A percentile compares a stretch with the other conserved stretches of the same genome.
phyloP scores from a whole-genome alignment of 2,329 filamentous ascomycete genomes.

The Fusarium nematophilum region DNA sequence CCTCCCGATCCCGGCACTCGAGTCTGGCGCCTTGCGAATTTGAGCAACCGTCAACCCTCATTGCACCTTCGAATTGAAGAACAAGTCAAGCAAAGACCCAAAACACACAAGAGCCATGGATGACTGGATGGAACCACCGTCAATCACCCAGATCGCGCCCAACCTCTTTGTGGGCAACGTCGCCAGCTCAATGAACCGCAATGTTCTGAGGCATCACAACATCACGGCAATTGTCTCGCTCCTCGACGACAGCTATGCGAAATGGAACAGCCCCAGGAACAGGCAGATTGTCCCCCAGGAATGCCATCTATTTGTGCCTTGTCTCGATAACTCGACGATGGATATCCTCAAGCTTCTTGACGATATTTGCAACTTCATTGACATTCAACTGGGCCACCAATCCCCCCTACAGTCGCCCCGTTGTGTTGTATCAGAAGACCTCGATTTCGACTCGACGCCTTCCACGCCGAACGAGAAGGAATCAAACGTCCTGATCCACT shows the following conservation, averaged over 20 bases:
- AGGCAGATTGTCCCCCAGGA: conserved; percentile 35
- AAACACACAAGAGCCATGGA: conserved; percentile 3
- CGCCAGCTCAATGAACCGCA: conserved; percentile 36
- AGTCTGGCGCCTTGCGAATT: background rate
- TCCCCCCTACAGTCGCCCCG: conserved; percentile 1
- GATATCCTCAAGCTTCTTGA: conserved; percentile 38
- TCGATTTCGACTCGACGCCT: conserved; percentile 7
- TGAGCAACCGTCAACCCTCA: background rate
- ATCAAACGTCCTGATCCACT: conserved; percentile 47
- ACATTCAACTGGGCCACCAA: conserved; percentile 24
- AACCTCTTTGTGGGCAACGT: conserved; percentile 42
- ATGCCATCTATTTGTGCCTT: conserved; percentile 40
- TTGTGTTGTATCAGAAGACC: conserved; percentile 4
- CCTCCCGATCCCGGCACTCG: conserved; percentile 2
- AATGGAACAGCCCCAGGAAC: conserved; percentile 35
- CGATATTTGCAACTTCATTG: conserved; percentile 43
- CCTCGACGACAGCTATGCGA: conserved; percentile 27
- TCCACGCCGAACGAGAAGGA: conserved; percentile 14
- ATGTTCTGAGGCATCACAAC: conserved; percentile 34
- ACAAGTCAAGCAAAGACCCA: background rate
- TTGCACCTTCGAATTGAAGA: conserved; percentile 5
- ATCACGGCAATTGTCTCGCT: conserved; percentile 43
- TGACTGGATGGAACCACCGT: conserved; percentile 29
- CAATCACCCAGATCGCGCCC: conserved; percentile 36
- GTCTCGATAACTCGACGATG: conserved; percentile 39